Evolutionary conservation across 345 rosid genomes (phyloP).

Genomic region (Linum tenue): DNA sequence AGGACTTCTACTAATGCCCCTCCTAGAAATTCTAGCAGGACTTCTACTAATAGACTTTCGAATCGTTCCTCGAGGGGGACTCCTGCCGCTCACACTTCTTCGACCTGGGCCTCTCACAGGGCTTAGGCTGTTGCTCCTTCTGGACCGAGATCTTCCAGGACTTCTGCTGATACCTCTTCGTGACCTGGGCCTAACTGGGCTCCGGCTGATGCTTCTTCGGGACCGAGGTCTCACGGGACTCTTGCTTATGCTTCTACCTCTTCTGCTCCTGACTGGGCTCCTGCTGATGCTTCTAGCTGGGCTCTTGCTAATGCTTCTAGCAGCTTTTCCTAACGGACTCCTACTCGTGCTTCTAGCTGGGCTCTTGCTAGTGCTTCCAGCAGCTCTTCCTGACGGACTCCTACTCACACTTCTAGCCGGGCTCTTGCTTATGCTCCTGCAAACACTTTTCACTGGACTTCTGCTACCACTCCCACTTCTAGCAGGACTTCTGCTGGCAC

Average conservation of each 20-base stretch:
- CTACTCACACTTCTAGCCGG: constrained; percentile 38
- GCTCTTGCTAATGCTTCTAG: constrained; percentile 38
- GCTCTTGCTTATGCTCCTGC: constrained; percentile 38
- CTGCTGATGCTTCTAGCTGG: constrained; percentile 40
- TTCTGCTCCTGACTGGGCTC: constrained; percentile 39
- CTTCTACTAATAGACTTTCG: constrained; percentile 23
- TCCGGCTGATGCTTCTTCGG: constrained; percentile 43
- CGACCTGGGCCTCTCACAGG: constrained; percentile 23
- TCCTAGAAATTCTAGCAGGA: constrained; percentile 7
- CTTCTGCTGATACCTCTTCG: constrained; percentile 33
- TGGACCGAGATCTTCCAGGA: constrained; percentile 1
- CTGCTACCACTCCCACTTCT: constrained; percentile 27
- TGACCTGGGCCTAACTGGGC: constrained; percentile 28
- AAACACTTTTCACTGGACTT: constrained; percentile 27
- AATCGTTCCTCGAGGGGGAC: constrained; percentile 27
- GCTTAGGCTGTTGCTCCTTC: constrained; percentile 16
- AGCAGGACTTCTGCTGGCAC: constrained; percentile 29
- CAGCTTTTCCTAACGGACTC: constrained; percentile 26
- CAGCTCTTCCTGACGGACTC: constrained; percentile 26
- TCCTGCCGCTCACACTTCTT: constrained; percentile 11
- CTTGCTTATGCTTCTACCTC: constrained; percentile 24
- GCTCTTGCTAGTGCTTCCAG: constrained; percentile 38
- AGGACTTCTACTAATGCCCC: constrained; percentile 9
- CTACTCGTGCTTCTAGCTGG: constrained; percentile 38
- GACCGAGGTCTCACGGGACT: constrained; percentile 31